These are phyloP conservation scores for Lactarius akahatsu DNA, from an alignment of 768 basidiomycete species.

Conservation along the genomic window DNA sequence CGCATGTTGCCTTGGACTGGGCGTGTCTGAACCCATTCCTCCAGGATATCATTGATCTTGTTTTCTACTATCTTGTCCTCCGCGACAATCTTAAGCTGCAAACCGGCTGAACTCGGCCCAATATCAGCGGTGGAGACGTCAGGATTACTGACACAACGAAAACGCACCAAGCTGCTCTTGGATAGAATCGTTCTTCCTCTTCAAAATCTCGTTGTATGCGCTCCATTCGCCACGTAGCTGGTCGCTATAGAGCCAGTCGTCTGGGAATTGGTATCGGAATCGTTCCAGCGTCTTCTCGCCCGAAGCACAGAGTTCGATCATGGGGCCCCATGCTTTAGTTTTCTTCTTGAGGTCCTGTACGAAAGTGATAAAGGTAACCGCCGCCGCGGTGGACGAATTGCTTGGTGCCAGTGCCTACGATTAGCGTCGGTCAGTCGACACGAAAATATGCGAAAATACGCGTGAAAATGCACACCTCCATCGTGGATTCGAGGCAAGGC, in stretches of 20 bases:
- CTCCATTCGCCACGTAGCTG: conserved; percentile 98
- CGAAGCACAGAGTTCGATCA: conserved; percentile 90
- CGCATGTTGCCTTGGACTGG: conserved; percentile 97
- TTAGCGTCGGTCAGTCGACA: neutral
- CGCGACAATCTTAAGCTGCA: conserved; percentile 99
- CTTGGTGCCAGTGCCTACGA: conserved; percentile 56
- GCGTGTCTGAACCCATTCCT: conserved; percentile 94
- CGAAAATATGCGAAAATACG: conserved; percentile 13
- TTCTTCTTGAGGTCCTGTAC: conserved; percentile 99
- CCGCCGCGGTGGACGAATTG: conserved; percentile 94
- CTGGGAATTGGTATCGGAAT: conserved; percentile 94
- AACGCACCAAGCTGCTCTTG: conserved; percentile 91
- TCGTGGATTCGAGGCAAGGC: conserved; percentile 30
- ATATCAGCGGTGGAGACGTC: conserved; percentile 1
- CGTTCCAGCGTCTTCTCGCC: conserved; percentile 98
- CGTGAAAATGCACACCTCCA: conserved; percentile 35
- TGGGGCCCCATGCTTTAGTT: conserved; percentile 93
- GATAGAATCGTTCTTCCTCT: conserved; percentile 96
- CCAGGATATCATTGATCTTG: conserved; percentile 86
- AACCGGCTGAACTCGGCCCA: conserved; percentile 58
- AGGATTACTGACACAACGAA: conserved; percentile 11
- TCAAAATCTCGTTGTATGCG: conserved; percentile 96
- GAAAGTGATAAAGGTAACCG: conserved; percentile 98
- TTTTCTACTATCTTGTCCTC: conserved; percentile 98
- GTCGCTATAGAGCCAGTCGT: conserved; percentile 98